Evolutionary conservation across 805 yeast species (phyloP).

Genomic region (Hanseniaspora osmophila): DNA sequence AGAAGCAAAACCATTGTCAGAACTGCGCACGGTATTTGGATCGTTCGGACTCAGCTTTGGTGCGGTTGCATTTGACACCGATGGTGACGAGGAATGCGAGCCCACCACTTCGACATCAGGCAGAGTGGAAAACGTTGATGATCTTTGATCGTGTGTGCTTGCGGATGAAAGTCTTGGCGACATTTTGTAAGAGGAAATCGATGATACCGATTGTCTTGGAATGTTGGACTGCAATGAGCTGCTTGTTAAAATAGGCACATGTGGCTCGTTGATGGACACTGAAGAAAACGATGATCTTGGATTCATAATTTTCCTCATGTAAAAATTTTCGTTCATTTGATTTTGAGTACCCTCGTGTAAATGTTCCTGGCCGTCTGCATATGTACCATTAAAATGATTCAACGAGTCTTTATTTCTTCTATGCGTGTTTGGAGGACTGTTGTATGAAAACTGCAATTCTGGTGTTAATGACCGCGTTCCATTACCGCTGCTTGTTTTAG

Average conservation of each 20-base stretch:
- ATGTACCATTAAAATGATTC: neutral
- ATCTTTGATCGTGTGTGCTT: neutral
- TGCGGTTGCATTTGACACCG: neutral
- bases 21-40: too few relatives aligned
- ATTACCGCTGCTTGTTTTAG: too few relatives aligned
- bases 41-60: too few relatives aligned
- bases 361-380: neutral
- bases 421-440: too few relatives aligned
- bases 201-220: neutral
- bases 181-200: neutral
- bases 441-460: too few relatives aligned
- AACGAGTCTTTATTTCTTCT: too few relatives aligned
- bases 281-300: constrained; percentile 25
- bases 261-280: constrained; percentile 13
- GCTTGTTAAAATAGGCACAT: neutral
- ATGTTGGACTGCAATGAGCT: neutral
- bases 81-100: neutral
- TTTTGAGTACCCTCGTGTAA: neutral
- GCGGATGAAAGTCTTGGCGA: neutral
- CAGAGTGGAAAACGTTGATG: neutral
- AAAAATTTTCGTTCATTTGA: neutral
- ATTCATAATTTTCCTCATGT: constrained; percentile 19
- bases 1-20: too few relatives aligned
- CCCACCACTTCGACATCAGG: neutral
- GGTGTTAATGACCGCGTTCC: too few relatives aligned